These are phyloP conservation scores for Nannochloropsis salina DNA, from an alignment of 108 stramenopile species.

Conservation along the genomic window DNA sequence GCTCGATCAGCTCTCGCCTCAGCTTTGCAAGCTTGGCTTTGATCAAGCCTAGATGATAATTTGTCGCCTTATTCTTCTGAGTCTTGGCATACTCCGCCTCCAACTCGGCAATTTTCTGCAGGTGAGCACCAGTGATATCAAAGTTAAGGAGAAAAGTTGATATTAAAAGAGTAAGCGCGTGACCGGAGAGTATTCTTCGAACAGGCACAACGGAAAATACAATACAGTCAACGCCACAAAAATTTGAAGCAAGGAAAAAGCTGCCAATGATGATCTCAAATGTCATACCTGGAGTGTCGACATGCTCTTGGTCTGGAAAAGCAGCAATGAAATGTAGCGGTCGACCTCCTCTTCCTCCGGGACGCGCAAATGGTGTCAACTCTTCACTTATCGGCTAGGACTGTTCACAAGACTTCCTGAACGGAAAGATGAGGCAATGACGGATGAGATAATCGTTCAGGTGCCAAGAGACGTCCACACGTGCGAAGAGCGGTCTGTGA, in stretches of 20 bases:
- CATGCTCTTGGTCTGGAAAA: neutral
- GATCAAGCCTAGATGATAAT: constrained; percentile 59
- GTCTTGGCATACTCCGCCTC: constrained; percentile 61
- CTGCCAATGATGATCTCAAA: neutral
- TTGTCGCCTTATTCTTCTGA: constrained; percentile 69
- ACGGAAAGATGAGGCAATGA: no score
- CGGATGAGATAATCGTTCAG: no score
- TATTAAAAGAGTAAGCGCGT: neutral
- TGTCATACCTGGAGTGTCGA: neutral
- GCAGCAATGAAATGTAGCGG: constrained; percentile 1
- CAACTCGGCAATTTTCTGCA: constrained; percentile 50
- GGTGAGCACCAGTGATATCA: constrained; percentile 25
- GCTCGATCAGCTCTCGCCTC: constrained; percentile 41
- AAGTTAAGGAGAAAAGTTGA: neutral
- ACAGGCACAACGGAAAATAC: neutral
- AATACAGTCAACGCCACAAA: neutral
- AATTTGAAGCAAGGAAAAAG: neutral
- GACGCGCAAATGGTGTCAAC: no score
- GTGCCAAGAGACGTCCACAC: no score
- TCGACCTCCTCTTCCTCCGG: neutral
- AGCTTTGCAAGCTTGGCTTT: constrained; percentile 68
- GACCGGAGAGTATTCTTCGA: constrained; percentile 2
- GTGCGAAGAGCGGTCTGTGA: no score
- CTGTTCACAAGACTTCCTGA: no score
- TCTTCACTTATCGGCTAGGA: no score